Percentiles rank a stretch among this genome's conserved stretches.
These are phyloP conservation scores for Garcileccinum viscosum DNA, from an alignment of 1,284 basidiomycete genomes.

Conservation along the genomic window DNA sequence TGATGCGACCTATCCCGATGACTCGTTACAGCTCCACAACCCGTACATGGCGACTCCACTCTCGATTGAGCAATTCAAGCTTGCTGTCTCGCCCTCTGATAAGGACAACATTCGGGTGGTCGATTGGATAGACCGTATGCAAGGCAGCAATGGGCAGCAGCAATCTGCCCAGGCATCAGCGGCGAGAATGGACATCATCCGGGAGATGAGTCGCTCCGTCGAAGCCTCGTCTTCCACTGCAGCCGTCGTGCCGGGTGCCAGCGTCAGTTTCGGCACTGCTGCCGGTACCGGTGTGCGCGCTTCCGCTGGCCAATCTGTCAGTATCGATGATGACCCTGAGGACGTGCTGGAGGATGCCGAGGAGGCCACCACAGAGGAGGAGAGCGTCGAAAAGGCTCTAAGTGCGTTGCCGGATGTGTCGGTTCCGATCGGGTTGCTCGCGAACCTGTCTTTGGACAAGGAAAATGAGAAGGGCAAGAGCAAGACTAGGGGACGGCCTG, in stretches of 20 bases:
- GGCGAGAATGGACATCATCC: conserved; percentile 34
- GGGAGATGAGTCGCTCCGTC: conserved; percentile 34
- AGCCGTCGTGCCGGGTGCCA: neutral
- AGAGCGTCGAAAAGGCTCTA: conserved; percentile 50
- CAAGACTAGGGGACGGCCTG: conserved; percentile 36
- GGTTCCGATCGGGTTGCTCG: conserved; percentile 76
- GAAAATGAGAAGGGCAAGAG: conserved; percentile 46
- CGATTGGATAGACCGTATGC: conserved; percentile 69
- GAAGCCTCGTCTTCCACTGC: conserved; percentile 33
- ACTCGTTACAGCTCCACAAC: conserved; percentile 65
- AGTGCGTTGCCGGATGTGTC: conserved; percentile 66
- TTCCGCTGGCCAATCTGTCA: neutral
- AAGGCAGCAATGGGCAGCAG: conserved; percentile 40
- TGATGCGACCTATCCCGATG: conserved; percentile 10
- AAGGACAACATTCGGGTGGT: conserved; percentile 68
- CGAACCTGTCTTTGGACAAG: conserved; percentile 69
- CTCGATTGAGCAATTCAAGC: conserved; percentile 75
- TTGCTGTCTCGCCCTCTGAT: conserved; percentile 76
- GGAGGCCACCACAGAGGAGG: conserved; percentile 35
- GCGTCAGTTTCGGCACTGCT: neutral
- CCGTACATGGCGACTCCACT: conserved; percentile 78
- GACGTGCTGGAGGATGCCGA: conserved; percentile 34
- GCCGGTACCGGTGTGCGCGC: neutral
- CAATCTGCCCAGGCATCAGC: conserved; percentile 29
- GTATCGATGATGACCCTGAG: conserved; percentile 15